phyloP scores from a whole-genome alignment of 2,329 filamentous ascomycete genomes.

The Colletotrichum ledebouriae region DNA sequence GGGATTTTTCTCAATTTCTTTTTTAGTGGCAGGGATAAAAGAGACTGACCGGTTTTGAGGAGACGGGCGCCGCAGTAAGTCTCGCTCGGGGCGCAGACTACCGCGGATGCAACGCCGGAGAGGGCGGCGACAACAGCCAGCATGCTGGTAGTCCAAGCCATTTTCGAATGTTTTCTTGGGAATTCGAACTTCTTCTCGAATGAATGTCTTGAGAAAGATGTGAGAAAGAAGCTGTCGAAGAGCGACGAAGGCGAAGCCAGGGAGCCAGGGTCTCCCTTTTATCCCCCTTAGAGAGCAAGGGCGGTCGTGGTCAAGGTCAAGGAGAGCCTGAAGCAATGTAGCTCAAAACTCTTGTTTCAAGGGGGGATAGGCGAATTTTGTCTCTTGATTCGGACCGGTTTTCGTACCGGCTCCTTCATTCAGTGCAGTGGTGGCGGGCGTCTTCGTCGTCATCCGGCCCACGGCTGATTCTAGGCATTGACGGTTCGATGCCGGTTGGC shows the following conservation, averaged over 20 bases:
- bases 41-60: conserved; percentile 23
- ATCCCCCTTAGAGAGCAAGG: neutral
- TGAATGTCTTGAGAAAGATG: neutral
- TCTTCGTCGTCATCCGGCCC: too few relatives aligned
- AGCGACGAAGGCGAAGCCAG: neutral
- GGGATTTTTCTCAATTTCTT: too few relatives aligned
- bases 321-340: too few relatives aligned
- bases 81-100: conserved; percentile 23
- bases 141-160: conserved; percentile 1
- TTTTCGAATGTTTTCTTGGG: neutral
- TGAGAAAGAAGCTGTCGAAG: neutral
- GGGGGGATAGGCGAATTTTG: too few relatives aligned
- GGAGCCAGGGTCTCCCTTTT: neutral
- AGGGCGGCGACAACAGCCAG: neutral
- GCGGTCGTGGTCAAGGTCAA: neutral
- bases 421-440: too few relatives aligned
- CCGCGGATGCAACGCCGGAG: neutral
- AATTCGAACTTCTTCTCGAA: neutral
- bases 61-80: conserved; percentile 37
- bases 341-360: too few relatives aligned
- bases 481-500: too few relatives aligned
- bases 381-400: too few relatives aligned
- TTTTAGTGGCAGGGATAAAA: neutral
- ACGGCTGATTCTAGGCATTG: too few relatives aligned
- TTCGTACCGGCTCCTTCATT: too few relatives aligned